A percentile compares a stretch with the other conserved stretches of the same genome.
phyloP scores from a whole-genome alignment of 192 early-diverging fungal genomes.

The Mortierella claussenii region DNA sequence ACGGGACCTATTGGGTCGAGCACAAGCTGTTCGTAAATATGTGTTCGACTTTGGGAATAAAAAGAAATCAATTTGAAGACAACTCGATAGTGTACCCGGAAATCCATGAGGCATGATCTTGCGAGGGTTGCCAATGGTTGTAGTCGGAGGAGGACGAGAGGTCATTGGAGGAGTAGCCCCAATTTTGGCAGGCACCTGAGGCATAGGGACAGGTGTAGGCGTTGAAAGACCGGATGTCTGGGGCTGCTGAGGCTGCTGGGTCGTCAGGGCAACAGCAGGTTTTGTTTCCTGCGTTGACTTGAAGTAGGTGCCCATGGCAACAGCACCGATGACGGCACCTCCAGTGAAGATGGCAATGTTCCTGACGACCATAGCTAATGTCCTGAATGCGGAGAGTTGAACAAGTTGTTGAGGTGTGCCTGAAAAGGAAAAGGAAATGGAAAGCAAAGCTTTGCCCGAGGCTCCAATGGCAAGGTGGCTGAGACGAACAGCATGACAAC shows the following conservation, averaged over 20 bases:
- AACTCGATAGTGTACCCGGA: constrained; percentile 19
- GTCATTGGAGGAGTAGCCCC: constrained; percentile 16
- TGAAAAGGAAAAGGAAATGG: not conserved
- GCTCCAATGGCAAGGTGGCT: too few relatives aligned
- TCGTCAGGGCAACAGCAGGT: not conserved
- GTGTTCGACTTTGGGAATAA: not conserved
- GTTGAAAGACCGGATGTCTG: not conserved
- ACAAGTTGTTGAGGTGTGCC: not conserved
- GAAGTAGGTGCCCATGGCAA: constrained; percentile 41
- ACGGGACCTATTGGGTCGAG: constrained; percentile 67
- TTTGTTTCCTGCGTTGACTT: constrained; percentile 25
- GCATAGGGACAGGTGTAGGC: not conserved
- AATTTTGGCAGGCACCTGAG: constrained; percentile 8
- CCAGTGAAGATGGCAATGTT: constrained; percentile 51
- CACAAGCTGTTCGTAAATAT: not conserved
- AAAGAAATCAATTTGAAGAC: not conserved
- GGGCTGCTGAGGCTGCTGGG: not conserved
- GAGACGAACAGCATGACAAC: too few relatives aligned
- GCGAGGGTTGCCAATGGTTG: constrained; percentile 17
- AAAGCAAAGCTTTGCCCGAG: too few relatives aligned
- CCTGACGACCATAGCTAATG: constrained; percentile 49
- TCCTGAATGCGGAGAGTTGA: constrained; percentile 1
- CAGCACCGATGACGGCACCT: constrained; percentile 47
- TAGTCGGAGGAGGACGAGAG: constrained; percentile 9
- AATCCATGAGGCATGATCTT: constrained; percentile 49